These are phyloP conservation scores for Leccinum boreale DNA, from an alignment of 768 basidiomycete genomes.

Conservation along the genomic window DNA sequence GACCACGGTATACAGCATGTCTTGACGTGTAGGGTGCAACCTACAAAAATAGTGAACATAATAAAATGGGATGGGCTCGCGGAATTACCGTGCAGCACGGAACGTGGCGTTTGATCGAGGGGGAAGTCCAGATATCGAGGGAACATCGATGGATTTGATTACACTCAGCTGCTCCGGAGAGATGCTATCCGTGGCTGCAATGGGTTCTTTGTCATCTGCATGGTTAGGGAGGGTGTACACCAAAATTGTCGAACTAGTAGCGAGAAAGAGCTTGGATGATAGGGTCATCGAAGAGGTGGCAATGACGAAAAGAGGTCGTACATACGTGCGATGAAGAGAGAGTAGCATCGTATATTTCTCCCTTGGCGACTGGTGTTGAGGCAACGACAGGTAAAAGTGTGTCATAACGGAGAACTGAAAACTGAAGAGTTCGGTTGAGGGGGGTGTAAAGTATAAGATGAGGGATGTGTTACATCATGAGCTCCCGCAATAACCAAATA, in stretches of 20 bases:
- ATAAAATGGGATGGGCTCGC: neutral
- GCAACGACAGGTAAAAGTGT: constrained; percentile 47
- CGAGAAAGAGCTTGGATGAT: constrained; percentile 54
- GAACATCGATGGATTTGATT: constrained; percentile 52
- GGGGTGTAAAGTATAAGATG: constrained; percentile 11
- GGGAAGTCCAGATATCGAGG: constrained; percentile 44
- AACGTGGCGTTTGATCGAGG: constrained; percentile 48
- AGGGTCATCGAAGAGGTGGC: neutral
- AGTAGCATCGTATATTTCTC: constrained; percentile 85
- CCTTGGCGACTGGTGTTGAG: constrained; percentile 52
- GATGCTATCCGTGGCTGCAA: constrained; percentile 15
- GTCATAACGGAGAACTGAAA: constrained; percentile 67
- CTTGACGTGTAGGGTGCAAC: constrained; percentile 50
- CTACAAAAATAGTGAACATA: constrained; percentile 35
- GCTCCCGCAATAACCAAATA: constrained; percentile 72
- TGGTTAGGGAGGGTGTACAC: constrained; percentile 55
- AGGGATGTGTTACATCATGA: constrained; percentile 51
- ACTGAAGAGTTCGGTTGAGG: constrained; percentile 33
- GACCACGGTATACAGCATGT: constrained; percentile 63
- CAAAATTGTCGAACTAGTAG: constrained; percentile 59
- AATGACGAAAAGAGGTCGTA: constrained; percentile 1
- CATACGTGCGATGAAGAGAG: constrained; percentile 67
- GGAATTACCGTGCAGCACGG: constrained; percentile 55
- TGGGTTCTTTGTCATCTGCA: neutral
- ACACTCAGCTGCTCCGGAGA: constrained; percentile 36